Evolutionary conservation across 1,284 basidiomycete genomes (phyloP), one percentile per base, ranked within the genome.

Genomic region (Termitomyces sp.): DNA sequence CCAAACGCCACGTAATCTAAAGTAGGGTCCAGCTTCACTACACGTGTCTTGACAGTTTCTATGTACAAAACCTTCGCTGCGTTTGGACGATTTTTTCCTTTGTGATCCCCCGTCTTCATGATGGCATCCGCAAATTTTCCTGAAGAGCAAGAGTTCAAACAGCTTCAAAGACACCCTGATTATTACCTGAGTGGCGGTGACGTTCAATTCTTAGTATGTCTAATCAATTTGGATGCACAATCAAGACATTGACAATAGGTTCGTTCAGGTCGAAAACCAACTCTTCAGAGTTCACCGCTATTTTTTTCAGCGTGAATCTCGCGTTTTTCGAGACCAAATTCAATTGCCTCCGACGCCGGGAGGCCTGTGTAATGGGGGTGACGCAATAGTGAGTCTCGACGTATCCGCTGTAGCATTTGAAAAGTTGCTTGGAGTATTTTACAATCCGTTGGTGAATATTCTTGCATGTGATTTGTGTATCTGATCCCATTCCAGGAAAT

Each of bases 221-320:
- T 26, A n/a, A 24, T 6, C 2, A 46, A 37, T n/a, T 33, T 28
- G 21, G 3, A 13, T 26, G n/a, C 19, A 26, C 6, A 6, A 37
- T 14, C 26, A 18, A 24, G 21, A 24, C n/a, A 24, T 24, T 6
- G 1, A 8, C 34, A 24, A 30, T 19, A 9, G 28, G 8, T 3
- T 28, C 18, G 44, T 28, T 42, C n/a, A 58, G 55, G 16, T 45
- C 21, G 74, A 73, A 45, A 72, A 76, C 44, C 69, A 69, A 28
- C 63, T 80, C 3, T 80, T 76, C 44, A 67, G 73, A 0, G 68
- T 80, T 0, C 77, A 80, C 57, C 72, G 76, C 0, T 79, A 79
- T 53, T 84, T 84, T 55, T 85, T 84, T 54, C 72, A 76, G 5
- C 70, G 82, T 3, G 83, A 84, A 49, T 84, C 82, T 0, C 60